These are phyloP conservation scores for Pseudozyma sp. DNA, from an alignment of 1,284 basidiomycete species.

Conservation along the genomic window DNA sequence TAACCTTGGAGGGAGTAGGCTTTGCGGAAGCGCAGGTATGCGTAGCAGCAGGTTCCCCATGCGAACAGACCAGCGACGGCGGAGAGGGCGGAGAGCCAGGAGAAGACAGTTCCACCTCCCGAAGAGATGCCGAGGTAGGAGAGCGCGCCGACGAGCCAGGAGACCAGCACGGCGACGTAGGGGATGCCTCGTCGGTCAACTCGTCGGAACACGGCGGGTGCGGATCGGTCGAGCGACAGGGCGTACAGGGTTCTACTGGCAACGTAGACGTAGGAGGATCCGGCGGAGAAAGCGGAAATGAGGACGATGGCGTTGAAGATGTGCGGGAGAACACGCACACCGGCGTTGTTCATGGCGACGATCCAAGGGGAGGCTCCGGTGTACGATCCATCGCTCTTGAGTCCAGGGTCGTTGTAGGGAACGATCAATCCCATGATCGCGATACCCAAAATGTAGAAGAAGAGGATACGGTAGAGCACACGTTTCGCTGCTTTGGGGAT, in stretches of 20 bases:
- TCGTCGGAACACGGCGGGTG: conserved; percentile 78
- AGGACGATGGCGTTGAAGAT: conserved; percentile 81
- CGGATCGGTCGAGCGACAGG: conserved; percentile 79
- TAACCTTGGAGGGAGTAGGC: conserved; percentile 76
- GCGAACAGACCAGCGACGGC: conserved; percentile 79
- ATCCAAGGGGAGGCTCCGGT: conserved; percentile 66
- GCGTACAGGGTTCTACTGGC: conserved; percentile 81
- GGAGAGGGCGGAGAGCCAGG: conserved; percentile 73
- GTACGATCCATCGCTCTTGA: conserved; percentile 35
- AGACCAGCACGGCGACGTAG: conserved; percentile 77
- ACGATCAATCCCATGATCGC: conserved; percentile 63
- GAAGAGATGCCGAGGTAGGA: conserved; percentile 74
- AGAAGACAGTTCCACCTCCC: conserved; percentile 74
- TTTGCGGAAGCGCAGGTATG: conserved; percentile 80
- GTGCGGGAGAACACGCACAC: conserved; percentile 69
- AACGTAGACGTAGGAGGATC: conserved; percentile 83
- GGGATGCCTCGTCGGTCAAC: conserved; percentile 81
- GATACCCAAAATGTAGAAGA: conserved; percentile 71
- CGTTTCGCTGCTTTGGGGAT: conserved; percentile 58
- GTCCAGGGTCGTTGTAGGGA: conserved; percentile 45
- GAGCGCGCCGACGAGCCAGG: conserved; percentile 76
- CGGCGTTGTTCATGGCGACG: conserved; percentile 69
- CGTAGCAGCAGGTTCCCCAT: conserved; percentile 83
- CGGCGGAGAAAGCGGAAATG: conserved; percentile 86
- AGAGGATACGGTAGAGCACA: conserved; percentile 69